A percentile compares a stretch with the other conserved stretches of the same genome.
Evolutionary conservation across 2,329 filamentous ascomycete genomes (phyloP).

Genomic region (Sporothrix humicola): DNA sequence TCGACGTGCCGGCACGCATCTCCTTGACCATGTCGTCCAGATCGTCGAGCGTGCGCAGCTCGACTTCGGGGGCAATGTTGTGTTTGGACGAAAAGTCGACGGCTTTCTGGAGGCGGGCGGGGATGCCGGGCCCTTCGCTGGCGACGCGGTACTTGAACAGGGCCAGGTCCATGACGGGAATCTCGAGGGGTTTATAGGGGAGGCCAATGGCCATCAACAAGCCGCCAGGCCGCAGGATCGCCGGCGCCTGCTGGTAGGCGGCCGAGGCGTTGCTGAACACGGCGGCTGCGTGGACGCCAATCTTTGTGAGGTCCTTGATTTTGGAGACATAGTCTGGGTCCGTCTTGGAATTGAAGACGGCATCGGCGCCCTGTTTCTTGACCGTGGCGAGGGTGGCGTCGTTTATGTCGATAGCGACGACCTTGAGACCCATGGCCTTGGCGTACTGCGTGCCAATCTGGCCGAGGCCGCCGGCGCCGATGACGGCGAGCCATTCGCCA

Average conservation of each 20-base stretch:
- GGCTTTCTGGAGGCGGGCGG: slow-evolving; percentile 51
- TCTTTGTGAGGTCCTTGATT: slow-evolving; percentile 50
- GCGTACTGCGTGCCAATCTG: slow-evolving; percentile 54
- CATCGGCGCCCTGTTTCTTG: slow-evolving; percentile 49
- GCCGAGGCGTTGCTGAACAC: slow-evolving; percentile 49
- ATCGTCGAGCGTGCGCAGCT: slow-evolving; percentile 47
- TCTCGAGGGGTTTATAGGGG: slow-evolving; percentile 45
- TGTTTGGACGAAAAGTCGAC: slow-evolving; percentile 51
- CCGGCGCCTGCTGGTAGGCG: slow-evolving; percentile 47
- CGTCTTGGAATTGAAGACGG: slow-evolving; percentile 50
- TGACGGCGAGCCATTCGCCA: slow-evolving; percentile 49
- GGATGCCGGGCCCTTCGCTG: slow-evolving; percentile 50
- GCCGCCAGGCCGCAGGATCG: slow-evolving; percentile 47
- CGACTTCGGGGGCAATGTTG: slow-evolving; percentile 49
- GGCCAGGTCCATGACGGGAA: slow-evolving; percentile 49
- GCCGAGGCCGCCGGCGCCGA: slow-evolving; percentile 52
- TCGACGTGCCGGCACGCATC: slow-evolving; percentile 43
- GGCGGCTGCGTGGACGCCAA: slow-evolving; percentile 50
- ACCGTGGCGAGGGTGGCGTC: slow-evolving; percentile 49
- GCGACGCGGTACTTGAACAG: slow-evolving; percentile 50
- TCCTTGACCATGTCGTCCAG: slow-evolving; percentile 48
- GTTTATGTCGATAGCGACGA: slow-evolving; percentile 52
- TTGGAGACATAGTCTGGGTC: slow-evolving; percentile 47
- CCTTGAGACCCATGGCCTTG: slow-evolving; percentile 52
- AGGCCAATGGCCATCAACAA: slow-evolving; percentile 52